These are phyloP conservation scores for Byssochlamys sp. DNA, from an alignment of 2,329 filamentous ascomycete genomes.

Conservation along the genomic window DNA sequence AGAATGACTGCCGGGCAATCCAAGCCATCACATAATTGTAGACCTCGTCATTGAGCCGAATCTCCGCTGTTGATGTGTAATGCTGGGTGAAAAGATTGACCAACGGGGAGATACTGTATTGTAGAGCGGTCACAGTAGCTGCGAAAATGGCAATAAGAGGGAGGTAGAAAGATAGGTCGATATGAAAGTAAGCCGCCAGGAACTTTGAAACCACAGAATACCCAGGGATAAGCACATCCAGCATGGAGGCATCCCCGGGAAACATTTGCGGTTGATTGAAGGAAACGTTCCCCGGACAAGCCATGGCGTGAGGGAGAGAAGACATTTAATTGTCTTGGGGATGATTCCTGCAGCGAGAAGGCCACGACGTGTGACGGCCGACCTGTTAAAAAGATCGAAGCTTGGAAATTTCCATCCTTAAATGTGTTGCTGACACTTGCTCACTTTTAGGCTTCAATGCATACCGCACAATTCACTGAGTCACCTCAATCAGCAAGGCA, in stretches of 20 bases:
- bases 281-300: background rate
- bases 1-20: slow-evolving; percentile 55
- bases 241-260: slow-evolving; percentile 16
- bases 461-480: background rate
- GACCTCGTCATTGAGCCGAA: slow-evolving; percentile 61
- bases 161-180: slow-evolving; percentile 55
- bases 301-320: slow-evolving; percentile 1
- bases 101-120: slow-evolving; percentile 43
- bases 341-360: background rate
- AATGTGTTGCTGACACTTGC: background rate
- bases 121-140: slow-evolving; percentile 42
- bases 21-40: slow-evolving; percentile 65
- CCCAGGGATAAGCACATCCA: slow-evolving; percentile 58
- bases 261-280: background rate
- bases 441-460: background rate
- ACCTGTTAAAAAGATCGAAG: background rate
- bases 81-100: slow-evolving; percentile 43
- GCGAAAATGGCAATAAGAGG: slow-evolving; percentile 47
- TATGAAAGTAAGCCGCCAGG: slow-evolving; percentile 47
- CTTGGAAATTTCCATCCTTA: background rate
- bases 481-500: background rate
- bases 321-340: background rate
- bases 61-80: slow-evolving; percentile 57
- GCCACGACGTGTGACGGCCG: too few relatives aligned
- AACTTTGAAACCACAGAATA: slow-evolving; percentile 50